Base-by-base conservation (phyloP, 1,284 basidiomycete species). In the Boletus sp. region DNA sequence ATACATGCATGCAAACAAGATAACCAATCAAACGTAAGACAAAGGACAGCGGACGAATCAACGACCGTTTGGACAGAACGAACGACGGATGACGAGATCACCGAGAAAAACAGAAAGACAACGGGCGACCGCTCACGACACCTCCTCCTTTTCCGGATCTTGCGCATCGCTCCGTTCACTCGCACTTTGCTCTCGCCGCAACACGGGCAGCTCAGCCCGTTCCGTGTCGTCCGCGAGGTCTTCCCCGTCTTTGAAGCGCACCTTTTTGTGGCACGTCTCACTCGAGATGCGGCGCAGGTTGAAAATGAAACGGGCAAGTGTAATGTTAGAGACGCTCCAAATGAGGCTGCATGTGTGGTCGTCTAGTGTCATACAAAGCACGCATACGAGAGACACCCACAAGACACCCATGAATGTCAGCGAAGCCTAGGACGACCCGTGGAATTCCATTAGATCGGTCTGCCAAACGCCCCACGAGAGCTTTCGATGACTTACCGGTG, bases 261-360 rank as follows among this genome's bases (percentile, higher is more conserved):
- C 19, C 8, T 14, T 26, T 2, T 32, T 23, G 17, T 43, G 12
- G 8, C 4, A 0, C 13, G 16, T 8, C 0, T 42, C 22, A n/a
- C 1, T 16, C 4, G 52, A 47, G n/a, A 66, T 32, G 4, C 60
- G 57, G 26, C 72, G 67, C 10, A 72, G 50, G 40, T 71, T 66
- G 36, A 74, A 45, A 20, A 74, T 60, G 34, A 75, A 65, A 9
- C 64, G 65, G 4, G 69, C 60, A 14, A 70, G 58, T 13, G 69
- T 69, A 3, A 71, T 57, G 23, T 69, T 72, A 30, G 61, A 64
- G 6, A 64, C 40, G 42, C 67, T 66, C 70, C 71, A 75, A 8
- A 72, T 50, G 53, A 74, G 69, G 49, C 73, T 75, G 45, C 8
- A 26, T 8, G 29, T n/a, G 14, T 30, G n/a, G n/a, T n/a, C 13